Evolutionary conservation across 2,329 filamentous ascomycete genomes (phyloP).

Genomic region (Cryphonectria carpinicola): DNA sequence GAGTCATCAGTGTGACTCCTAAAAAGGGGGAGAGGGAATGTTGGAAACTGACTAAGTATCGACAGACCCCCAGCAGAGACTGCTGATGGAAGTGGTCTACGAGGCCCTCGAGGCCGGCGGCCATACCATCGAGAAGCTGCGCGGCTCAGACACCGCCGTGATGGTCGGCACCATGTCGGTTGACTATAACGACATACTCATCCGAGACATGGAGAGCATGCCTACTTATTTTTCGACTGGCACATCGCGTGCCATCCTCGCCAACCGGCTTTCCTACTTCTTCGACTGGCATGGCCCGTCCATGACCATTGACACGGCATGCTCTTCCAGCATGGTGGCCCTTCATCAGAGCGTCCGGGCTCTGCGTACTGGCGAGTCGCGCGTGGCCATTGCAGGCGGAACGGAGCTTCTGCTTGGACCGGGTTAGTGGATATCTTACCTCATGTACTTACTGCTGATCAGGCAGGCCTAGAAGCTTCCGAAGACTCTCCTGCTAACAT

Average conservation of each 20-base stretch:
- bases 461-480: background rate
- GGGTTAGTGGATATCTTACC: background rate
- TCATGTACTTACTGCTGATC: conserved; percentile 21
- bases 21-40: background rate
- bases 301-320: conserved; percentile 47
- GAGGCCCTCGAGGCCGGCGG: conserved; percentile 32
- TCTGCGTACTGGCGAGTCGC: conserved; percentile 37
- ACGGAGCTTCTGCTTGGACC: conserved; percentile 41
- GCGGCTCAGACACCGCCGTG: conserved; percentile 35
- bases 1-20: background rate
- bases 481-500: background rate
- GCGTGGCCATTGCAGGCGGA: conserved; percentile 39
- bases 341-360: conserved; percentile 43
- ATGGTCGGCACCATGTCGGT: conserved; percentile 33
- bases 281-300: background rate
- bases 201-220: conserved; percentile 27
- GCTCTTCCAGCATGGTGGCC: conserved; percentile 44
- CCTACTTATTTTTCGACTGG: conserved; percentile 36
- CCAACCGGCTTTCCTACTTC: too few relatives aligned
- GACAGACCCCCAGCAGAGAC: conserved; percentile 23
- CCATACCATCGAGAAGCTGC: conserved; percentile 26
- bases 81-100: conserved; percentile 32
- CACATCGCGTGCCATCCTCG: too few relatives aligned
- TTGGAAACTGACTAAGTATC: background rate
- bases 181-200: conserved; percentile 33